Evolutionary conservation across 306 rosid genomes (phyloP), one percentile per base, ranked within the genome.

Genomic region (Glycine tomentella): DNA sequence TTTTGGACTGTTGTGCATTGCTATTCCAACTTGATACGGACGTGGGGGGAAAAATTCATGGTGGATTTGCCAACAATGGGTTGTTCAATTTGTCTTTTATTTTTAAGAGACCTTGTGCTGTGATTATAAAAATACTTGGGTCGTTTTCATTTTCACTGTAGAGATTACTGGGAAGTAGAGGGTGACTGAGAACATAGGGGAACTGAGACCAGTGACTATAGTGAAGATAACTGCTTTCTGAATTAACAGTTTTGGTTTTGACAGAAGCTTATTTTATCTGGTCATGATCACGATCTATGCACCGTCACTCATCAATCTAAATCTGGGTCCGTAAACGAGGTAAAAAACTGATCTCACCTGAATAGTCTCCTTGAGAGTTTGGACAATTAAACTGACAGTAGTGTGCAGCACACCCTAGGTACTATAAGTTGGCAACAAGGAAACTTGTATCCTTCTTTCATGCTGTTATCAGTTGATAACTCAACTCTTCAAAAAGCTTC

Each of bases 371-470:
- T 38, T 50, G 9, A 64, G 78, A 79, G 42, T 64, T 81, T 45
- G 62, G 84, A 77, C 77, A 53, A 16, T 75, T 63, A 55, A 78
- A 74, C 87, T 86, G 83, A 86, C 81, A 75, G 71, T 82, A 16
- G 80, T 68, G 65, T 87, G 91, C 98, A 92, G 98, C 92, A 89
- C 66, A 92, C 98, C 86, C 69, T 92, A 83, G 97, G 97, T 85
- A 92, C 95, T 66, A 72, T 90, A 75, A 94, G 97, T 76, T 92
- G 98, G 98, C 98, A 94, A 84, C 93, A 89, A 80, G 98, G 98
- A 75, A 92, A 94, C 85, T 67, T 86, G 84, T 84, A 85, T 82
- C 98, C 97, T 46, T 94, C 97, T 79, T 92, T 94, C 90, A 92
- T 92, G 94, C 90, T 94, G 65, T 50, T 94, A 75, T 89, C 97